Percentiles rank a stretch among this genome's conserved stretches.
These are phyloP conservation scores for Melocanna baccifera DNA, from an alignment of 176 grass and related monocot genomes.

Conservation along the genomic window DNA sequence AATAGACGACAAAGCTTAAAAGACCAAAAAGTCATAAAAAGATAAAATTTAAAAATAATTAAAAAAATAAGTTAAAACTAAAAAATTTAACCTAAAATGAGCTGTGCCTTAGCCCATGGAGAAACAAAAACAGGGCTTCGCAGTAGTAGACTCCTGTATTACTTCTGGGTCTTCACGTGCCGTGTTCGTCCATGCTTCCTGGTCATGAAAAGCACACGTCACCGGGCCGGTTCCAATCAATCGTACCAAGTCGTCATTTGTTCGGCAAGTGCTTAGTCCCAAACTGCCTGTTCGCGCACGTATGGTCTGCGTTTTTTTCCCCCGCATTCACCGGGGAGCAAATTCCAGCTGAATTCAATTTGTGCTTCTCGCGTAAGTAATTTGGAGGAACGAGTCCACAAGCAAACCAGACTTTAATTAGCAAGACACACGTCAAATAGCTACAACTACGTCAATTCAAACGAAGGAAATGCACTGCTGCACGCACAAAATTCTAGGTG, in stretches of 20 bases:
- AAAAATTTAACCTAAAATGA: too few species aligned
- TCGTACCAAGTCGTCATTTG: background rate
- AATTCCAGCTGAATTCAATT: background rate
- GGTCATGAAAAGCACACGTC: background rate
- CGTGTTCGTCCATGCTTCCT: background rate
- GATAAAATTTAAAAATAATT: too few species aligned
- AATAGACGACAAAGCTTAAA: too few species aligned
- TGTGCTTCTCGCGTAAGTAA: slow-evolving; percentile 12
- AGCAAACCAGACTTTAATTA: background rate
- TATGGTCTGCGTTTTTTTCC: background rate
- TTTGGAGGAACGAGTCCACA: background rate
- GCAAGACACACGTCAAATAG: background rate
- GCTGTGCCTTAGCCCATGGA: background rate
- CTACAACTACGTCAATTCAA: background rate
- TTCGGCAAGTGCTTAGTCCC: background rate
- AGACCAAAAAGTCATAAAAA: too few species aligned
- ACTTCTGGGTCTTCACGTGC: background rate
- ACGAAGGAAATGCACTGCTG: background rate
- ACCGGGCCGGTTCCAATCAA: background rate
- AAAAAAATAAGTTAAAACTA: too few species aligned
- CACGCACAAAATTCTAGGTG: background rate
- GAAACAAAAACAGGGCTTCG: background rate
- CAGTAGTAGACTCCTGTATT: background rate
- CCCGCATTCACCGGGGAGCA: background rate
- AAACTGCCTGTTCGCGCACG: too few species aligned